phyloP scores from a whole-genome alignment of 192 early-diverging fungal species.

The Backusella psychrophila region DNA sequence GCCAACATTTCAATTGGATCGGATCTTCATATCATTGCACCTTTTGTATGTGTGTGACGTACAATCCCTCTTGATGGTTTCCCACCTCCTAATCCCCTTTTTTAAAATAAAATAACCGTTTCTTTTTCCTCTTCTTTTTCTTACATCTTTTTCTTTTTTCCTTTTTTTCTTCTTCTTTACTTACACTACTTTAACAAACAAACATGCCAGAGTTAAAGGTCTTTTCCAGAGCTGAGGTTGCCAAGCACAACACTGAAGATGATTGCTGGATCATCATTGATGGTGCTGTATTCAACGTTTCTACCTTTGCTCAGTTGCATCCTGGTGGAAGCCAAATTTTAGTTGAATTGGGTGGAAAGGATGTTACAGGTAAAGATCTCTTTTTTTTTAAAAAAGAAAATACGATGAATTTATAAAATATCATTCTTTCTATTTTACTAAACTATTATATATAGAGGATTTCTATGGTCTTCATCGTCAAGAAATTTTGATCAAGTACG shows the following conservation, averaged over 20 bases:
- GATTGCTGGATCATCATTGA: constrained; percentile 63
- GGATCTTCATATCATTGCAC: not conserved
- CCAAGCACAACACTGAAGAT: constrained; percentile 28
- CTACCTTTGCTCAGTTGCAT: constrained; percentile 51
- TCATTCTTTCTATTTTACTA: not conserved
- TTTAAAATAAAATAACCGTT: not conserved
- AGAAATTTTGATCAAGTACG: constrained; percentile 65
- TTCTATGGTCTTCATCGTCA: constrained; percentile 40
- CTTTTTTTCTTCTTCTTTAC: not conserved
- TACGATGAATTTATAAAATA: no score
- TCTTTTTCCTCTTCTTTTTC: not conserved
- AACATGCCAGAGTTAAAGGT: constrained; percentile 25
- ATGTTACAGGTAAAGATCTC: constrained; percentile 54
- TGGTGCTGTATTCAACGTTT: constrained; percentile 55
- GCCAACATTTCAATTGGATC: not conserved
- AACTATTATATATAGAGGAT: constrained; percentile 7
- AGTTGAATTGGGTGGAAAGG: constrained; percentile 73
- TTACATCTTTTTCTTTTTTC: not conserved
- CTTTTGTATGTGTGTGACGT: not conserved
- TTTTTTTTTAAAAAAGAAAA: not conserved
- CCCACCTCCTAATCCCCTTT: not conserved
- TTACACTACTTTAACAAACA: not conserved
- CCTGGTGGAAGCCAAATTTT: constrained; percentile 59
- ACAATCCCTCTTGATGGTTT: not conserved
- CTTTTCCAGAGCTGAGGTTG: constrained; percentile 35